These are phyloP conservation scores for Aspergillus steynii DNA, from an alignment of 495 filamentous ascomycete genomes.

Conservation along the genomic window DNA sequence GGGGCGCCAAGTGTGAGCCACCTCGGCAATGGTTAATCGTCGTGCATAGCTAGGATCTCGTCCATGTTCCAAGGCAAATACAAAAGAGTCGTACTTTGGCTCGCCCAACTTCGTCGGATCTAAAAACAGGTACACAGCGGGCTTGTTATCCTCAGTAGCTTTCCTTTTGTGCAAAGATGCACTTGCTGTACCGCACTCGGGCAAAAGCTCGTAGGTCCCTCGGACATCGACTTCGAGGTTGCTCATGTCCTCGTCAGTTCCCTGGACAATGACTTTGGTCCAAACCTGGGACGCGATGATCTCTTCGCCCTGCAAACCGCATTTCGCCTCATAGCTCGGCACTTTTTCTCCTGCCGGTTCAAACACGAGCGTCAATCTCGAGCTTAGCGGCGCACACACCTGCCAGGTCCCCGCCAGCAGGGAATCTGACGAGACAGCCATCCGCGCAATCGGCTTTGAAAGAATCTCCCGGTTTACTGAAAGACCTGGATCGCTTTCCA, in stretches of 20 bases:
- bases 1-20: constrained; percentile 38
- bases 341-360: constrained; percentile 25
- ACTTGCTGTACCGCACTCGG: constrained; percentile 67
- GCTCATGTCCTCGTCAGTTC: constrained; percentile 26
- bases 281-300: constrained; percentile 42
- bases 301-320: constrained; percentile 40
- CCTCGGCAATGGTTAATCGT: constrained; percentile 48
- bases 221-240: constrained; percentile 44
- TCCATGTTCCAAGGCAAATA: constrained; percentile 58
- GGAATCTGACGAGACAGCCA: constrained; percentile 31
- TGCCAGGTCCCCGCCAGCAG: constrained; percentile 54
- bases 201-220: constrained; percentile 57
- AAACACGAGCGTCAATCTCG: constrained; percentile 19
- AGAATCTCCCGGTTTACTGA: constrained; percentile 48
- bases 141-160: constrained; percentile 13
- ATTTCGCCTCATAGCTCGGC: constrained; percentile 28
- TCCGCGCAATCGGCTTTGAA: constrained; percentile 56
- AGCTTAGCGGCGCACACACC: constrained; percentile 45
- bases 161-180: constrained; percentile 54
- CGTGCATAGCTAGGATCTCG: constrained; percentile 55
- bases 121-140: constrained; percentile 62
- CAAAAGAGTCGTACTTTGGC: constrained; percentile 56
- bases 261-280: constrained; percentile 35
- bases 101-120: constrained; percentile 54
- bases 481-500: constrained; percentile 31